These are phyloP conservation scores for Pichia ethanolica DNA, from an alignment of 805 yeast genomes.

Conservation along the genomic window DNA sequence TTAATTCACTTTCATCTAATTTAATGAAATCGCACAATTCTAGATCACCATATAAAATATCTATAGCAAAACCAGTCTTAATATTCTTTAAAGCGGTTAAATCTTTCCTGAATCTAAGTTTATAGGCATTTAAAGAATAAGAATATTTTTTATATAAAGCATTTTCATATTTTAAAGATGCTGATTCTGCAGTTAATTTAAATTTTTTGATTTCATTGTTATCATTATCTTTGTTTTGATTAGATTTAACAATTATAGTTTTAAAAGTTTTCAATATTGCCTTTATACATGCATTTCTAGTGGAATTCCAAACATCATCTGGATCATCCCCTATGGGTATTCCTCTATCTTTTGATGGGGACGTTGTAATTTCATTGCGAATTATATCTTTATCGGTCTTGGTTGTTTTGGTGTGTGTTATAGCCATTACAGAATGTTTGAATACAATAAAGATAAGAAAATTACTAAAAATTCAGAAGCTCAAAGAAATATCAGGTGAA, in stretches of 20 bases:
- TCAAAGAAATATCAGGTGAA: too few relatives aligned
- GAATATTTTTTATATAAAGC: constrained; percentile 14
- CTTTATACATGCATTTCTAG: constrained; percentile 19
- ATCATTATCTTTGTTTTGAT: not conserved
- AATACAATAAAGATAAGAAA: too few relatives aligned
- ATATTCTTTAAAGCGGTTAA: constrained; percentile 24
- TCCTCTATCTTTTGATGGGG: not conserved
- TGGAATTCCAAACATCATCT: constrained; percentile 11
- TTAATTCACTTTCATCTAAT: constrained; percentile 18
- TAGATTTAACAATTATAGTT: not conserved
- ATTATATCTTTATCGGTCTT: not conserved
- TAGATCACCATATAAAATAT: constrained; percentile 16
- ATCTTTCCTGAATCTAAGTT: constrained; percentile 25
- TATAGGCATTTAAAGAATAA: constrained; percentile 17
- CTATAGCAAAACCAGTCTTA: constrained; percentile 20
- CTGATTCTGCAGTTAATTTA: not conserved
- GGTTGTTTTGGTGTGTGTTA: constrained; percentile 42
- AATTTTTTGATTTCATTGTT: not conserved
- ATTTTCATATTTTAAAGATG: constrained; percentile 21
- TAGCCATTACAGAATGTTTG: constrained; percentile 23
- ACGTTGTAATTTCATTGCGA: not conserved
- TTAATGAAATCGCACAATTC: constrained; percentile 17
- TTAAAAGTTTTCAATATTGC: constrained; percentile 17
- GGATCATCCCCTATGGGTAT: constrained; percentile 8
- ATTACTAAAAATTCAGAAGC: too few relatives aligned